phyloP scores from a whole-genome alignment of 176 grass and related monocot genomes.

The Leersia perrieri region DNA sequence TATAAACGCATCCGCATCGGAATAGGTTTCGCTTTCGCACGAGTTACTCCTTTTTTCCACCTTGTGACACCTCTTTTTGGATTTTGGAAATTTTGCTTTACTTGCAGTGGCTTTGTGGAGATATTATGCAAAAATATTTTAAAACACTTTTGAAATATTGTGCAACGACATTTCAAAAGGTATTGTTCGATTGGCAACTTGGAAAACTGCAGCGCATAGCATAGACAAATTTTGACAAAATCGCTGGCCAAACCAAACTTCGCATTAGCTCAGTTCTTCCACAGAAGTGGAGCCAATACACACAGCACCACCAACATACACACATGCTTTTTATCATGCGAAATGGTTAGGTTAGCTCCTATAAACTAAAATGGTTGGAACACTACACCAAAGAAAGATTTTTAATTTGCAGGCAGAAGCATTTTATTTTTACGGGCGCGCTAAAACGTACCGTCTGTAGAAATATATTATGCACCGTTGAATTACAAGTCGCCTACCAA shows the following conservation, averaged over 20 bases:
- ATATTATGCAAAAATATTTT: neutral
- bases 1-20: neutral
- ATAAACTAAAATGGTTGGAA: neutral
- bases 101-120: neutral
- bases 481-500: no score
- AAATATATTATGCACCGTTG: no score
- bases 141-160: neutral
- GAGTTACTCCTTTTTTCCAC: neutral
- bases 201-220: neutral
- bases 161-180: neutral
- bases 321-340: no score
- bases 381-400: no score
- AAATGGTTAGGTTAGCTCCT: neutral
- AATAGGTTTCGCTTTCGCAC: neutral
- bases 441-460: no score
- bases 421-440: no score
- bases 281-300: no score
- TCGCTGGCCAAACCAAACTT: no score
- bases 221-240: neutral
- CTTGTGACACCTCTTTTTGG: neutral
- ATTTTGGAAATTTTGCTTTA: neutral
- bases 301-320: no score
- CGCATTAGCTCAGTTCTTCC: no score
- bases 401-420: no score
- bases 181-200: neutral